Base-by-base conservation (phyloP, 108 stramenopile species). In the Epithemia pelagica region DNA sequence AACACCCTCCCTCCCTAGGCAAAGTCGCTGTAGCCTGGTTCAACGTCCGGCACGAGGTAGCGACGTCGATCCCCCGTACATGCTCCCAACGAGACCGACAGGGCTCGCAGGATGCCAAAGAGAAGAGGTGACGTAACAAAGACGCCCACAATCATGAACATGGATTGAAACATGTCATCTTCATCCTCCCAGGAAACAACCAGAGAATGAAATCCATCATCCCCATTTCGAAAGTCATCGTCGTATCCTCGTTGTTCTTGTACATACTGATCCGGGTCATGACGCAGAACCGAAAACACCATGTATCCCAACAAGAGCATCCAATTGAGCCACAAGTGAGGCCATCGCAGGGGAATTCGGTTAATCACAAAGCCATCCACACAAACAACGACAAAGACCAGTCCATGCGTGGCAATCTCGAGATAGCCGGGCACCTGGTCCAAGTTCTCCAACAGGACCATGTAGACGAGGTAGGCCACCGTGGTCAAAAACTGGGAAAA, bases 311-410 rank as follows among this genome's bases (percentile, higher is more conserved):
- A 5, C 37, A 46, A 10, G 37, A 46, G 37, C 15, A 15, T 15
- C 37, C 37, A 46, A 5, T 5, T 10, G 37, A 46, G 25, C 56
- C 56, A 58, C 7, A 58, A 19, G 26, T 79, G 78, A 28, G 64
- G 73, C 64, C 72, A 65, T 33, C 76, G 62, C n/a, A 77, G 7
- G 56, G 76, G 72, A 59, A 73, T 69, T 0, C 64, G 68, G 31
- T 29, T 58, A 54, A 77, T 24, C 10, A 69, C 10, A 22, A 73
- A 56, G 21, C 76, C 72, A 30, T 77, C 76, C 46, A 77, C 37
- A 21, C 56, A 25, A 22, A 73, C 21, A 19, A 77, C 24, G 18
- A 73, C 0, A 23, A 37, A 24, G 24, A 64, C 31, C 2, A 64
- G 2, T n/a, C 64, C 64, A 26, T 64, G 64, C 2, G 25, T 58